Evolutionary conservation across 2,329 filamentous ascomycete genomes (phyloP).

Genomic region (Cryphonectria carpinicola): DNA sequence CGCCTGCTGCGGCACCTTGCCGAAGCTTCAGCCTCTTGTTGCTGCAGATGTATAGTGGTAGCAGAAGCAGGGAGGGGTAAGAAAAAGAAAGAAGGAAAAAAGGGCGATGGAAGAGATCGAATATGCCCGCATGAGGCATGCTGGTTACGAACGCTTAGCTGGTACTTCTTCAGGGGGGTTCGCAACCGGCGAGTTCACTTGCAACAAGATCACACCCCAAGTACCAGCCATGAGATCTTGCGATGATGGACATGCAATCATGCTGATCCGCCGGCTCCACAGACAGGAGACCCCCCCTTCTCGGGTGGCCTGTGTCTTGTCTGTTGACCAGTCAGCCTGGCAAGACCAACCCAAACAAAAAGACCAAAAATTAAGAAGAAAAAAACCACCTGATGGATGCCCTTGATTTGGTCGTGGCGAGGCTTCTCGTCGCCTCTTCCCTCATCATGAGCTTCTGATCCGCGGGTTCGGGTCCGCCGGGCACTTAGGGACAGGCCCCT

Average conservation of each 20-base stretch:
- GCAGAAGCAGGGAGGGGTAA: not conserved
- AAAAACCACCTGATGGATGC: not conserved
- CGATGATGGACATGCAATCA: constrained; percentile 3
- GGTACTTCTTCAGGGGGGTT: not conserved
- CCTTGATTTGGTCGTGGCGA: not conserved
- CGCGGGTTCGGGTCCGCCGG: not conserved
- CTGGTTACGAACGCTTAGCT: not conserved
- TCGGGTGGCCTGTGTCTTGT: constrained; percentile 4
- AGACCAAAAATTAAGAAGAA: too few species aligned
- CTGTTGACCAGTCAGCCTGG: not conserved
- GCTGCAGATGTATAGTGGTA: not conserved
- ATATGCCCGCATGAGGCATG: not conserved
- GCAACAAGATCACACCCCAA: constrained; percentile 5
- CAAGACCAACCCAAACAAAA: not conserved
- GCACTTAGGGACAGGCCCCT: not conserved
- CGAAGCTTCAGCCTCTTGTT: constrained; percentile 8
- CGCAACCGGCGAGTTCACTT: not conserved
- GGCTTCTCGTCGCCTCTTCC: not conserved
- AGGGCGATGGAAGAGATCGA: not conserved
- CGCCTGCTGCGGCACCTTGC: not conserved
- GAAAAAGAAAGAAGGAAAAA: not conserved
- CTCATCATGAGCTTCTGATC: not conserved
- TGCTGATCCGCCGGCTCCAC: constrained; percentile 5
- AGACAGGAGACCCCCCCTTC: not conserved
- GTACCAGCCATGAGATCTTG: constrained; percentile 4